A percentile compares a stretch with the other conserved stretches of the same genome.
Evolutionary conservation across 768 basidiomycete genomes (phyloP).

Genomic region (Russula emetica): DNA sequence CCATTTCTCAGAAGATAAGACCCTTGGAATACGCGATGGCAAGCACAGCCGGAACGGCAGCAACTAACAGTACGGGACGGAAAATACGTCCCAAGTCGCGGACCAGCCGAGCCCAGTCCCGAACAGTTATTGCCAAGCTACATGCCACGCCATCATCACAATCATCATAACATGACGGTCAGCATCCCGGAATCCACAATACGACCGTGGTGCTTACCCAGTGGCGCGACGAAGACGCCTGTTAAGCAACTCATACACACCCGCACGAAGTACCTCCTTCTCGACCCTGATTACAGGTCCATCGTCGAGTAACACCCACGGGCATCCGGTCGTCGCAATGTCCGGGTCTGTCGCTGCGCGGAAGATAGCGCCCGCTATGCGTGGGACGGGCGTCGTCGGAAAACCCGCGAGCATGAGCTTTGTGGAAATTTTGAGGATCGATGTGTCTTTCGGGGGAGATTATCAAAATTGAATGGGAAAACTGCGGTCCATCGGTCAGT

Average conservation of each 20-base stretch:
- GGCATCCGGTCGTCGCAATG: conserved; percentile 30
- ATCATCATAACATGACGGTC: not conserved
- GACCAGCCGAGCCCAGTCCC: not conserved
- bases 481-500: not conserved
- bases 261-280: conserved; percentile 26
- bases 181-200: not conserved
- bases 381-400: conserved; percentile 32
- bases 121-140: not conserved
- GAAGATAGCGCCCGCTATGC: conserved; percentile 35
- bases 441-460: conserved; percentile 25
- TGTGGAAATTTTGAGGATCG: conserved; percentile 26
- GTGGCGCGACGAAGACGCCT: conserved; percentile 7
- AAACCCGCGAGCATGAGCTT: conserved; percentile 32
- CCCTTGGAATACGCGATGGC: not conserved
- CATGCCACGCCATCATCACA: not conserved
- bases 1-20: not conserved
- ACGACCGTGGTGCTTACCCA: conserved; percentile 5
- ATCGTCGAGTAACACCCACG: conserved; percentile 34
- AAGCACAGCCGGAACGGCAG: conserved; percentile 2
- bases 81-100: conserved; percentile 16
- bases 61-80: not conserved
- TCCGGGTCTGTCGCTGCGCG: conserved; percentile 32
- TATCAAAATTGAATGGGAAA: not conserved
- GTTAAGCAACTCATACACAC: conserved; percentile 32
- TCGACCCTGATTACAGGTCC: conserved; percentile 32